Evolutionary conservation across 2,329 filamentous ascomycete genomes (phyloP), one percentile per base, ranked within the genome.

Genomic region (Calonectria honghensis): DNA sequence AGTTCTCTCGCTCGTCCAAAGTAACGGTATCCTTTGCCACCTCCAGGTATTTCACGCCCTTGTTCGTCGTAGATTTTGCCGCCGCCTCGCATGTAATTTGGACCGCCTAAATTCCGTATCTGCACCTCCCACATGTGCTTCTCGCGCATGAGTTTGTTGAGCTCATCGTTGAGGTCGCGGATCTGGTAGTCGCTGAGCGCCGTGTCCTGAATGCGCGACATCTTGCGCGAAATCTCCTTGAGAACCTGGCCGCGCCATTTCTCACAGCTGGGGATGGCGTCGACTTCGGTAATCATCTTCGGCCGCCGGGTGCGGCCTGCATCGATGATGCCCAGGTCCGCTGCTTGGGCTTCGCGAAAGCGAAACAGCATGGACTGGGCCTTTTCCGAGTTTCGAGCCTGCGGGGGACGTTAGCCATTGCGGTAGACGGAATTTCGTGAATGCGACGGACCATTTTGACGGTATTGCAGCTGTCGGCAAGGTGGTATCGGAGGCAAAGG

Each of bases 341-440:
- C 95, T 79, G 96, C 96, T 91, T 98, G 97, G 81, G 96, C 95
- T 83, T 98, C 97, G 85, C 97, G 95, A 90, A 99, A 99, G 90
- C 97, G 96, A 89, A 98, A 99, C 86, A 99, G 96, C 96, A 99
- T 99, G 63, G 96, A 98, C 89, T 99, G 97, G 82, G 97, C 96
- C 87, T 98, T 99, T 91, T 98, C 96, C 59, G 95, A 96, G 86
- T 98, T 98, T 84, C 96, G 96, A 83, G 96, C 96, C 96, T 96
- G 80, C 0, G 0, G n/a, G n/a, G 39, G 32, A 11, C 32, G 74
- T 80, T 39, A 81, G 74, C 29, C 1, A 24, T 6, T 14, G 18
- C 16, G 20, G 6, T 27, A 4, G 5, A 37, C 2, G 27, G 45
- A 35, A 2, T 20, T 1, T 2, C 0, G 0, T 7, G 20, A 1